phyloP scores from a whole-genome alignment of 2,329 filamentous ascomycete species.

The Cytospora mali region DNA sequence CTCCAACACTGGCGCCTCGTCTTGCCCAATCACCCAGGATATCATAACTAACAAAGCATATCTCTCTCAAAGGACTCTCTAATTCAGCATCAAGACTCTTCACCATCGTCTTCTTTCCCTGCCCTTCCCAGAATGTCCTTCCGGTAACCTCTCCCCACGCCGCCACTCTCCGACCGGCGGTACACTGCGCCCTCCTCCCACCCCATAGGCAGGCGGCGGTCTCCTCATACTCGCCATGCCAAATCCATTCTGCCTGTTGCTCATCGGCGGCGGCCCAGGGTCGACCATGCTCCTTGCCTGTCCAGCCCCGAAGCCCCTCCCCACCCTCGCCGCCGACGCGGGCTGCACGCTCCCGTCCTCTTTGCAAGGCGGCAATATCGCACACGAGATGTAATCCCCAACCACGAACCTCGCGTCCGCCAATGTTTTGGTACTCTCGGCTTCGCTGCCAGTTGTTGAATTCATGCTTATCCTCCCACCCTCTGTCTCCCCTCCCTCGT shows the following conservation, averaged over 20 bases:
- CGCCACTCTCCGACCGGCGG: constrained; percentile 62
- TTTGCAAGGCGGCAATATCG: constrained; percentile 72
- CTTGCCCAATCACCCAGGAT: not conserved
- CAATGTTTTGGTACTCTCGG: constrained; percentile 72
- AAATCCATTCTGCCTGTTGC: constrained; percentile 47
- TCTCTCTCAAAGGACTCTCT: constrained; percentile 21
- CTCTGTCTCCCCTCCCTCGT: constrained; percentile 42
- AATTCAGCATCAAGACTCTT: constrained; percentile 38
- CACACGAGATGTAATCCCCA: constrained; percentile 85
- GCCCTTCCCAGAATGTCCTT: constrained; percentile 52
- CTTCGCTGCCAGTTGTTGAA: constrained; percentile 46
- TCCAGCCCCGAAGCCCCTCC: constrained; percentile 43
- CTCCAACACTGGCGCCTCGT: constrained; percentile 1
- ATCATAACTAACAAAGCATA: not conserved
- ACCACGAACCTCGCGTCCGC: constrained; percentile 80
- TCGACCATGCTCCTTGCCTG: constrained; percentile 37
- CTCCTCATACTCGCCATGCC: constrained; percentile 31
- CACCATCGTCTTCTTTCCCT: constrained; percentile 44
- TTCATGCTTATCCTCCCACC: constrained; percentile 35
- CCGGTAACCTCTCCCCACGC: constrained; percentile 64
- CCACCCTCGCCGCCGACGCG: constrained; percentile 51
- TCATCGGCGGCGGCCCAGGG: constrained; percentile 29
- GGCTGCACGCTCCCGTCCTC: constrained; percentile 73
- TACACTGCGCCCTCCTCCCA: constrained; percentile 40
- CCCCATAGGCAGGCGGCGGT: constrained; percentile 33